These are phyloP conservation scores for Linnemannia hyalina DNA, from an alignment of 192 early-diverging fungal species.

Conservation along the genomic window DNA sequence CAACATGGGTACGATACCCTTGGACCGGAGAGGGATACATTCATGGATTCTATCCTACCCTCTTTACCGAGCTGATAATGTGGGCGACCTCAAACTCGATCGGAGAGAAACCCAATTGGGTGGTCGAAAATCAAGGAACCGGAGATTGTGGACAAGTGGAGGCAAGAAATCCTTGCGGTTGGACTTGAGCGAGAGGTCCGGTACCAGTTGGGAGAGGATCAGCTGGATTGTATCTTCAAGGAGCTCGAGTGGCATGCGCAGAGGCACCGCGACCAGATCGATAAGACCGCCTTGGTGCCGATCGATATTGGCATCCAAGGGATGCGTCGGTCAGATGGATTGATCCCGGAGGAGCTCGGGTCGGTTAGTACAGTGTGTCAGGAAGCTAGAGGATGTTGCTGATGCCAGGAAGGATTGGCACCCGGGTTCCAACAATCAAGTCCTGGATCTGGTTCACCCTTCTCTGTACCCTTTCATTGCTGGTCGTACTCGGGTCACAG, in stretches of 20 bases:
- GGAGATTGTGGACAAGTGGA: constrained; percentile 18
- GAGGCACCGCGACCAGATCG: constrained; percentile 47
- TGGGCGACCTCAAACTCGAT: constrained; percentile 31
- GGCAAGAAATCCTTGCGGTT: not conserved
- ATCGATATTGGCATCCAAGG: constrained; percentile 19
- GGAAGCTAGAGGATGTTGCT: constrained; percentile 52
- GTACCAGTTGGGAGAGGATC: constrained; percentile 46
- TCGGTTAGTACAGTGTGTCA: constrained; percentile 30
- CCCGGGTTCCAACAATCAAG: constrained; percentile 60
- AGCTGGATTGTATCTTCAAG: constrained; percentile 58
- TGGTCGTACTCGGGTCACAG: not conserved
- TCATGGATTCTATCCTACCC: constrained; percentile 7
- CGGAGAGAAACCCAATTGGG: constrained; percentile 59
- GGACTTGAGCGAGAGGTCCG: not conserved
- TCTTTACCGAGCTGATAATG: constrained; percentile 21
- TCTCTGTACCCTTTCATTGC: constrained; percentile 61
- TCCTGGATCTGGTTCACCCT: constrained; percentile 66
- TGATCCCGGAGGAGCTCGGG: constrained; percentile 45
- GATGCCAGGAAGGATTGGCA: constrained; percentile 59
- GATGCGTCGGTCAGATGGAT: constrained; percentile 34
- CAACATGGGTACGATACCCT: not conserved
- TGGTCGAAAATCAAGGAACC: constrained; percentile 42
- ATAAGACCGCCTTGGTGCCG: not conserved
- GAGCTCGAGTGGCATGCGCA: constrained; percentile 56
- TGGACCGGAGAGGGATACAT: constrained; percentile 17